Conservation (phyloP, 352 stramenopile genomes). For the Phytophthora hibernalis region DNA sequence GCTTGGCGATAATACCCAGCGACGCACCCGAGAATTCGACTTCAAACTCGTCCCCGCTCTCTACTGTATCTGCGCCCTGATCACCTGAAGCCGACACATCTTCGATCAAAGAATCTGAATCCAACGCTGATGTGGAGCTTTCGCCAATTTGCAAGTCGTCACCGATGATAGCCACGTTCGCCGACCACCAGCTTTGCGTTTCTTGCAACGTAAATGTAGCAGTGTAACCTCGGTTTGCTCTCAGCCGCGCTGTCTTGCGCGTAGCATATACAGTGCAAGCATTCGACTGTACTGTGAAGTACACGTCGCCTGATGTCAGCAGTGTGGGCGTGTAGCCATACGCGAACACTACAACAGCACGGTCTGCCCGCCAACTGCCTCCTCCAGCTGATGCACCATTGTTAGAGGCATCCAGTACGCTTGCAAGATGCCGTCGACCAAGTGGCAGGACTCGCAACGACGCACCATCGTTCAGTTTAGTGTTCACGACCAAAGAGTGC, state of each 20-base stretch:
- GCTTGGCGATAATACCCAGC: constrained; percentile 77
- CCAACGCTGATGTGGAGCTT: constrained; percentile 14
- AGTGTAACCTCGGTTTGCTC: constrained; percentile 81
- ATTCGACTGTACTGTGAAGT: constrained; percentile 86
- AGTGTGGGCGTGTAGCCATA: constrained; percentile 88
- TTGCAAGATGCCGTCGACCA: constrained; percentile 61
- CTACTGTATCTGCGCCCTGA: neutral
- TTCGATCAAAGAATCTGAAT: constrained; percentile 41
- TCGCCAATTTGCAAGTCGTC: constrained; percentile 74
- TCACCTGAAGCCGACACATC: constrained; percentile 15
- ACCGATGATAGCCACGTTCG: constrained; percentile 81
- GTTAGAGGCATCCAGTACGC: constrained; percentile 39
- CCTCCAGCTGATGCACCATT: constrained; percentile 22
- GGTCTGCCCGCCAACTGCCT: constrained; percentile 67
- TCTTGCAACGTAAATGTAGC: constrained; percentile 88
- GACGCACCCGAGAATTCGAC: constrained; percentile 64
- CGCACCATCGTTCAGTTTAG: constrained; percentile 76
- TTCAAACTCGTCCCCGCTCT: constrained; percentile 69
- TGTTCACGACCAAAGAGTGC: constrained; percentile 74
- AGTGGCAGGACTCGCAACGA: constrained; percentile 73
- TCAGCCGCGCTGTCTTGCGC: constrained; percentile 76
- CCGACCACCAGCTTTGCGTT: constrained; percentile 81
- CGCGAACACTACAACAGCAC: constrained; percentile 78
- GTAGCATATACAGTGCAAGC: constrained; percentile 85
- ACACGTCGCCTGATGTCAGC: constrained; percentile 84